Percentiles rank a stretch among this genome's conserved stretches.
phyloP scores from a whole-genome alignment of 2,329 filamentous ascomycete species.

The Hypomyces perniciosus region DNA sequence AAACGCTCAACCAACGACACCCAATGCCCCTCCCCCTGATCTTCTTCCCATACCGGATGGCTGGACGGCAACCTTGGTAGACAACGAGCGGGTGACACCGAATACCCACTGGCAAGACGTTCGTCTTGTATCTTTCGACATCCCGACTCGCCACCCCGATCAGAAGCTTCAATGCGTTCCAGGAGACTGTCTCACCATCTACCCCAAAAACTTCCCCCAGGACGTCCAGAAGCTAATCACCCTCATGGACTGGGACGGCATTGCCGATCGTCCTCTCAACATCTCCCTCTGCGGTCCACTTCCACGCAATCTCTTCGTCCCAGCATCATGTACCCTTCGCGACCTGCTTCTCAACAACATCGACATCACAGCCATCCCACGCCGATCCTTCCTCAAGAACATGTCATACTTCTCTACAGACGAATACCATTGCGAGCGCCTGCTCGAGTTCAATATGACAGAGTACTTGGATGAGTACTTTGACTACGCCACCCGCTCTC shows the following conservation, averaged over 20 bases:
- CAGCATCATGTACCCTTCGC: conserved; percentile 56
- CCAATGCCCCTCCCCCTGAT: conserved; percentile 23
- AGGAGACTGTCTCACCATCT: conserved; percentile 75
- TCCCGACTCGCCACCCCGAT: conserved; percentile 25
- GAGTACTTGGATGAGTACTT: conserved; percentile 85
- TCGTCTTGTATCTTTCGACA: conserved; percentile 62
- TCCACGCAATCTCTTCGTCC: conserved; percentile 29
- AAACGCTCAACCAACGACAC: conserved; percentile 8
- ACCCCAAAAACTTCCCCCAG: conserved; percentile 76
- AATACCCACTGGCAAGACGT: conserved; percentile 87
- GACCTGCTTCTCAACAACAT: conserved; percentile 74
- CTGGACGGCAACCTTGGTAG: conserved; percentile 50
- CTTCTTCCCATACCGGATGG: conserved; percentile 52
- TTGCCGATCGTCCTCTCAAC: conserved; percentile 65
- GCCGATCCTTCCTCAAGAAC: conserved; percentile 75
- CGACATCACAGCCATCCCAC: conserved; percentile 85
- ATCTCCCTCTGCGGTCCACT: conserved; percentile 35
- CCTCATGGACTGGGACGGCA: conserved; percentile 68
- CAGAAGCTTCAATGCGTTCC: conserved; percentile 45
- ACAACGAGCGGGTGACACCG: conserved; percentile 72
- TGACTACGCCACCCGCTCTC: conserved; percentile 88
- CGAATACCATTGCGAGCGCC: conserved; percentile 67
- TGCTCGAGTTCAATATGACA: conserved; percentile 76
- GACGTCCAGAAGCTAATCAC: conserved; percentile 76
- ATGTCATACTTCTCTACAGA: conserved; percentile 71